These are phyloP conservation scores for Fusarium sp. DNA, from an alignment of 2,329 filamentous ascomycete species.

Conservation along the genomic window DNA sequence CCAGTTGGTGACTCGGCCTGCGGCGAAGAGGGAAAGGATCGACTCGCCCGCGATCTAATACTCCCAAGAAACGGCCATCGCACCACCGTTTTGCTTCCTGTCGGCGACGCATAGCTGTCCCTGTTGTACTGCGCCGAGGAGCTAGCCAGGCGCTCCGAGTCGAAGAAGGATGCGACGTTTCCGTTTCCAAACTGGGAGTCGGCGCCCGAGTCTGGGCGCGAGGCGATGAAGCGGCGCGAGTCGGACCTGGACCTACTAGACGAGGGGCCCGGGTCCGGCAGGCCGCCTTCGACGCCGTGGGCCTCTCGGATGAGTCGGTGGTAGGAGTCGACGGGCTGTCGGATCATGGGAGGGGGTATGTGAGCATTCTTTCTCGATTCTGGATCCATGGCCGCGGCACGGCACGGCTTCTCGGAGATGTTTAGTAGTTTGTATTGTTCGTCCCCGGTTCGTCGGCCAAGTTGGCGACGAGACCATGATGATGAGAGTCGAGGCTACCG, in stretches of 20 bases:
- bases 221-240: constrained; percentile 14
- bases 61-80: constrained; percentile 44
- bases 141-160: constrained; percentile 39
- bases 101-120: constrained; percentile 10
- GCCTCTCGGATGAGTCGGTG: constrained; percentile 40
- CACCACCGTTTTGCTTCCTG: constrained; percentile 18
- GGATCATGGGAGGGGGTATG: constrained; percentile 30
- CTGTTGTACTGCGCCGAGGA: constrained; percentile 32
- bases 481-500: constrained; percentile 7
- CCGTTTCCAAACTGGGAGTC: constrained; percentile 10
- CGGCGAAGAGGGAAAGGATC: constrained; percentile 26
- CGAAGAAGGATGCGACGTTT: constrained; percentile 41
- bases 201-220: constrained; percentile 1
- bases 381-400: constrained; percentile 34
- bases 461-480: constrained; percentile 27
- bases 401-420: constrained; percentile 9
- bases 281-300: constrained; percentile 33
- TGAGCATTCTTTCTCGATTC: constrained; percentile 26
- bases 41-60: constrained; percentile 33
- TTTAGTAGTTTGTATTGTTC: constrained; percentile 15
- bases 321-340: constrained; percentile 41
- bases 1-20: constrained; percentile 21
- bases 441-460: constrained; percentile 18
- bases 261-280: constrained; percentile 10
- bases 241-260: constrained; percentile 18